Percentiles rank a stretch among this genome's conserved stretches.
These are phyloP conservation scores for Orobanche coerulescens DNA, from an alignment of 257 asterid species.

Conservation along the genomic window DNA sequence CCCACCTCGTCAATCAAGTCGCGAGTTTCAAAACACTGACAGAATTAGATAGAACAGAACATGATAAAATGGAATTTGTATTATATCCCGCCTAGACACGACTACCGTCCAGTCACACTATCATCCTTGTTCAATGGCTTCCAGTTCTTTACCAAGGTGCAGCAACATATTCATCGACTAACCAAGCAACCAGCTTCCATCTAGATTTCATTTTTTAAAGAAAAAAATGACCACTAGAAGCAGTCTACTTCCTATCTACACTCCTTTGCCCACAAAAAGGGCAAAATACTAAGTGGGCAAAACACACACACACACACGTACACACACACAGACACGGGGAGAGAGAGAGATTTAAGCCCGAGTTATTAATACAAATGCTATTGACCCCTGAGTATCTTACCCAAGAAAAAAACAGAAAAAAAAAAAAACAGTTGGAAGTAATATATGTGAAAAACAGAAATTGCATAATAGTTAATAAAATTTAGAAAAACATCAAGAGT, in stretches of 20 bases:
- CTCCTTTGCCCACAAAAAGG: neutral
- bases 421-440: neutral
- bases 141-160: neutral
- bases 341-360: neutral
- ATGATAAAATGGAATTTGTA: neutral
- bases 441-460: neutral
- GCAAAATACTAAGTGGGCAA: neutral
- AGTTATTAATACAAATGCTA: neutral
- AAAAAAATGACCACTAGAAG: neutral
- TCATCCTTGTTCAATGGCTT: neutral
- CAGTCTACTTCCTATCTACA: neutral
- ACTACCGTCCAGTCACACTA: too few species aligned
- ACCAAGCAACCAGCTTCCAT: neutral
- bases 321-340: neutral
- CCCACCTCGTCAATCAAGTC: too few species aligned
- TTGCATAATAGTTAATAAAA: neutral
- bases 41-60: neutral
- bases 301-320: neutral
- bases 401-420: too few species aligned
- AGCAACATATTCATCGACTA: neutral
- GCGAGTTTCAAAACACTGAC: too few species aligned
- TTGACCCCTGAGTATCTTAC: neutral
- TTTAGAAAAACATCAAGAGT: neutral
- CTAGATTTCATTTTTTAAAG: neutral
- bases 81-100: neutral